Evolutionary conservation across 1,284 basidiomycete genomes (phyloP), one percentile per base, ranked within the genome.

Genomic region (Rhizoctonia solani): DNA sequence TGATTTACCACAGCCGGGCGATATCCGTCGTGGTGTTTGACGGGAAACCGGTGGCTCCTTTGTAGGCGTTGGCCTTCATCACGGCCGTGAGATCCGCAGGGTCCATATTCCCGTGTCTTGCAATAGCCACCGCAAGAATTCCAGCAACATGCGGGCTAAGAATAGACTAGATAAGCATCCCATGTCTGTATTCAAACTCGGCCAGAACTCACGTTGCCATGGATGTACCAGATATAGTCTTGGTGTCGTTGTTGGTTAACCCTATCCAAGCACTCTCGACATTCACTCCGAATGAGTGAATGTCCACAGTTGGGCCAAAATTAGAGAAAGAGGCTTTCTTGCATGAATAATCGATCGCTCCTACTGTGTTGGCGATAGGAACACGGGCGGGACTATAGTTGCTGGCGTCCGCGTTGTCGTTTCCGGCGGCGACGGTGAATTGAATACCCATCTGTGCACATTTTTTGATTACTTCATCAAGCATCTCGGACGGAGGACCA

Each of bases 351-450:
- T 66, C 34, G n/a, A 66, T 27, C 2, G 63, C 63, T 1, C 63
- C 63, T 13, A 54, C 19, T 3, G 63, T 66, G 19, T 44, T 66
- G 1, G 63, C 63, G 0, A n/a, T 21, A 1, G 9, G 13, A 3
- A 66, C 63, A 6, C 39, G 21, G 37, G 63, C 49, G 5, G 63
- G 63, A 14, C 47, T 41, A n/a, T 34, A 4, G 4, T 19, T 74
- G 72, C 72, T 74, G n/a, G 81, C 81, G 71, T 82, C 81, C 74
- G 79, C 78, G 78, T 83, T 83, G 77, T 84, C 82, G 76, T 79
- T 83, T 83, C 93, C 95, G 69, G 95, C 95, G 66, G 94, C 94
- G 69, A 97, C 93, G 72, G 93, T 92, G 74, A 98, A 98, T 82
- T 98, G 93, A 67, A 99, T 83, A 59, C 95, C 96, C 47, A 76